Percentiles rank a stretch among this genome's conserved stretches.
Conservation (phyloP, 768 basidiomycete genomes). For the Daedalea quercina region DNA sequence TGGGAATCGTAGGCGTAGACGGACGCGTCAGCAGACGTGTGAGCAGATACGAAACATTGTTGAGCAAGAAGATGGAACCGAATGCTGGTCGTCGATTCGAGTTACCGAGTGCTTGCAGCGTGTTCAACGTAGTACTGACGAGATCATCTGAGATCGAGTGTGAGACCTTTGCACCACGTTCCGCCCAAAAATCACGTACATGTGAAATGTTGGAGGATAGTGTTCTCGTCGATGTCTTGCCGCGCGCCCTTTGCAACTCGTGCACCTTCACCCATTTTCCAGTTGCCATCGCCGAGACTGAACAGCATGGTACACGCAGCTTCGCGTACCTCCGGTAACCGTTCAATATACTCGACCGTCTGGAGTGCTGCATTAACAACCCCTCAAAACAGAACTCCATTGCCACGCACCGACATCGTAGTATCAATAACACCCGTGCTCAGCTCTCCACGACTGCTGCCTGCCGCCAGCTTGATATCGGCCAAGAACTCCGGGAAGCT, state of each 20-base stretch:
- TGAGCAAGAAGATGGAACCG: conserved; percentile 71
- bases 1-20: conserved; percentile 32
- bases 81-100: conserved; percentile 54
- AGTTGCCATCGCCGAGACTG: conserved; percentile 80
- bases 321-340: conserved; percentile 60
- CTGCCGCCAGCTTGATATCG: conserved; percentile 63
- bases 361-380: conserved; percentile 20
- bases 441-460: conserved; percentile 50
- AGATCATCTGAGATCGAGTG: conserved; percentile 51
- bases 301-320: conserved; percentile 62
- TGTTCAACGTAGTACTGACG: conserved; percentile 55
- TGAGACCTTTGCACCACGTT: background rate
- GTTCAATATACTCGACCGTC: conserved; percentile 65
- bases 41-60: conserved; percentile 70
- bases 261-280: conserved; percentile 87
- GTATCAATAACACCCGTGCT: conserved; percentile 62
- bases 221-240: conserved; percentile 48
- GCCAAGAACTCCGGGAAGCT: conserved; percentile 83
- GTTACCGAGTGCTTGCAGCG: conserved; percentile 57
- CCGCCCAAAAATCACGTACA: conserved; percentile 38
- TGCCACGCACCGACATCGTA: conserved; percentile 39
- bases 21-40: conserved; percentile 51
- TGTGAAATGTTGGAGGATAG: conserved; percentile 68
- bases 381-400: background rate
- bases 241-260: conserved; percentile 47